Evolutionary conservation across 1,284 basidiomycete genomes (phyloP).

Genomic region (Volvariella volvacea): DNA sequence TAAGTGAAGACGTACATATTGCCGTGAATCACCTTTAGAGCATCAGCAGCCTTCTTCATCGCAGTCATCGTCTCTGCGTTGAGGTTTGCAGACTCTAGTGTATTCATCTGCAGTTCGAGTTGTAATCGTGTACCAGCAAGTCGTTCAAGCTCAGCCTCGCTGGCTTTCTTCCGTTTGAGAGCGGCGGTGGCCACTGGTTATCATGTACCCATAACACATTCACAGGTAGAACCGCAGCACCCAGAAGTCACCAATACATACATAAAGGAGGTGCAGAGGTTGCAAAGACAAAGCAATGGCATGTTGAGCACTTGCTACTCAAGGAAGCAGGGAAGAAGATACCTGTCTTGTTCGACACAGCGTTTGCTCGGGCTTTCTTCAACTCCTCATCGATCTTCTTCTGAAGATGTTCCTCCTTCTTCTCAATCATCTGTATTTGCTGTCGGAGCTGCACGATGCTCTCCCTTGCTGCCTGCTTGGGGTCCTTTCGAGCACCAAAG

Average conservation of each 20-base stretch:
- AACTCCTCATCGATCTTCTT: conserved; percentile 97
- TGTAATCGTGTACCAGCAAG: conserved; percentile 87
- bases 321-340: conserved; percentile 11
- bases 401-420: conserved; percentile 97
- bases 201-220: conserved; percentile 2
- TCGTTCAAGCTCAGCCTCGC: conserved; percentile 85
- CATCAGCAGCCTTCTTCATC: conserved; percentile 95
- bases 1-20: conserved; percentile 62
- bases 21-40: conserved; percentile 88
- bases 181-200: conserved; percentile 77
- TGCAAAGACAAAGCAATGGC: background rate
- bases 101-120: conserved; percentile 95
- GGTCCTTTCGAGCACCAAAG: conserved; percentile 73
- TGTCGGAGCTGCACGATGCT: conserved; percentile 84
- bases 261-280: background rate
- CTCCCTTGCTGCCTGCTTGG: conserved; percentile 75
- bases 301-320: conserved; percentile 1
- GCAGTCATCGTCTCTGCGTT: conserved; percentile 98
- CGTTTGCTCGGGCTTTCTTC: conserved; percentile 90
- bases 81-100: conserved; percentile 95
- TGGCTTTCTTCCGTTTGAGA: conserved; percentile 92
- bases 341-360: conserved; percentile 93
- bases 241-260: background rate
- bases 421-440: conserved; percentile 94
- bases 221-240: conserved; percentile 4